Evolutionary conservation across 176 grass and related monocot species (phyloP), one percentile per base, ranked within the genome.

Genomic region (Puya raimondii): DNA sequence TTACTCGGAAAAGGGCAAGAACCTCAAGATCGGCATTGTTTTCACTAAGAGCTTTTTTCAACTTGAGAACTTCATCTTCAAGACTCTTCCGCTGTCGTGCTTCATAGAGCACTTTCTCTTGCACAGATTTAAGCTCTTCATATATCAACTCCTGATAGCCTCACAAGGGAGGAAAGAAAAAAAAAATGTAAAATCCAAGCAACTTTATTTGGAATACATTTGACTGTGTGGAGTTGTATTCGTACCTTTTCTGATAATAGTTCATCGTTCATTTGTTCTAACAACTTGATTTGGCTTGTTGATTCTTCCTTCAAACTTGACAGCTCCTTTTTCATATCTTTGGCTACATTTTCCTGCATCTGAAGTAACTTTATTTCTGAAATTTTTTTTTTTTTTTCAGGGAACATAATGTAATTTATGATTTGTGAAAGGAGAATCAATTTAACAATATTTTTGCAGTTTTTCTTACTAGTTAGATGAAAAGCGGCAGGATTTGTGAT

Each of bases 191-290:
- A 68, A 63, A 20, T 1, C 11, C 11, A 22, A 18, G 57, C 9
- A 72, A 59, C 21, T 27, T 23, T 23, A 42, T 49, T 20, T 17
- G 22, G 13, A 9, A 20, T 61, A 61, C 56, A 61, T 61, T 61
- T 61, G 17, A 61, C 56, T 22, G 21, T 9, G 10, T 18, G n/a
- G 20, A 6, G 23, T 66, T 29, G 8, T 1, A 33, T 33, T 66
- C 47, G 26, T 49, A 96, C 93, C 89, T 92, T 96, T 49, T 92
- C 88, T 68, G 79, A 85, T 48, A 83, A 53, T 23, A 92, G 71
- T 80, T 87, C 65, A 17, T 64, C 72, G 26, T 81, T 85, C 64
- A 65, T 79, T 83, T 67, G 73, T 83, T 85, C 69, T 48, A 96
- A 73, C 47, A 69, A 80, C 65, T 91, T 67, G 47, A 87, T 67